phyloP scores from a whole-genome alignment of 2,329 filamentous ascomycete species.

The Colletotrichum endophyticum region DNA sequence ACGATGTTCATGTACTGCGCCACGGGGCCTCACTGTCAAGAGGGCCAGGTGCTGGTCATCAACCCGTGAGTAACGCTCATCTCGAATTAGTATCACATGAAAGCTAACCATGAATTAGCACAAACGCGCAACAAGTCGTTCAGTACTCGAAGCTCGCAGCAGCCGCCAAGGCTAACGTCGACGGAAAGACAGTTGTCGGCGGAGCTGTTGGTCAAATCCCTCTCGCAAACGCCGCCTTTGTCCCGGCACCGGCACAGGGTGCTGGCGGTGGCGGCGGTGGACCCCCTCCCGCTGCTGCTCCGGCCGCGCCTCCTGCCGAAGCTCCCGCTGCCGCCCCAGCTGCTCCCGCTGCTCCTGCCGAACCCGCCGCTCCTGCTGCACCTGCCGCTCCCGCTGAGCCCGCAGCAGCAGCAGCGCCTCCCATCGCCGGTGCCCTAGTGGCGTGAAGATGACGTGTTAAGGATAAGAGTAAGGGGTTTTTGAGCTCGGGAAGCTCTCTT shows the following conservation, averaged over 20 bases:
- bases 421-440: neutral
- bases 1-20: slow-evolving; percentile 58
- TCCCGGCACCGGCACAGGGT: slow-evolving; percentile 24
- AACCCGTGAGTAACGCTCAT: slow-evolving; percentile 42
- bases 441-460: neutral
- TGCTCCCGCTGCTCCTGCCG: neutral
- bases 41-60: slow-evolving; percentile 55
- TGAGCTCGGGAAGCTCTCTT: neutral
- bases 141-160: slow-evolving; percentile 29
- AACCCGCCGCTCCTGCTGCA: neutral
- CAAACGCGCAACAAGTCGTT: slow-evolving; percentile 30
- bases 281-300: neutral
- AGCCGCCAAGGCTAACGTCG: slow-evolving; percentile 26
- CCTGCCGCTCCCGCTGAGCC: neutral
- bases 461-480: fast-evolving
- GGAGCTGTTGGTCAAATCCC: slow-evolving; percentile 32
- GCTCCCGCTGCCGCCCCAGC: neutral
- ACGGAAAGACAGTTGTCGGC: slow-evolving; percentile 29
- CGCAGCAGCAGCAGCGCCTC: neutral
- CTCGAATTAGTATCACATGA: neutral
- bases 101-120: slow-evolving; percentile 21
- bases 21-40: slow-evolving; percentile 51
- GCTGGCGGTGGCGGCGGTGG: slow-evolving; percentile 6
- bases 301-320: neutral
- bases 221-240: slow-evolving; percentile 31